Conservation (phyloP, 208 protist genomes). For the Trypanosoma melophagium region DNA sequence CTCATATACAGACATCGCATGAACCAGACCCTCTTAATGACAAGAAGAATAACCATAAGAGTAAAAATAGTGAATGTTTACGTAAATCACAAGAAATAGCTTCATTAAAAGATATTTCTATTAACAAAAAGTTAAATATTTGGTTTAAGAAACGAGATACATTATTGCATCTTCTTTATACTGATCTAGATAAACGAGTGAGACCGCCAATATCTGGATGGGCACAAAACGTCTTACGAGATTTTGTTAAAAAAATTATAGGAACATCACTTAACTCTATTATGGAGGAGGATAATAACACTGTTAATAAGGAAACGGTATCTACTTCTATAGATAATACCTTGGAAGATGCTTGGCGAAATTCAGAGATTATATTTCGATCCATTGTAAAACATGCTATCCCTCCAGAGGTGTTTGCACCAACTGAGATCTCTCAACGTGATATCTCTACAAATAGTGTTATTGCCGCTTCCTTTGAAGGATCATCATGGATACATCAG, state of each 20-base stretch:
- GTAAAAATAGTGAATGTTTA: not conserved
- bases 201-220: not conserved
- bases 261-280: not conserved
- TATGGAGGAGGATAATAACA: not conserved
- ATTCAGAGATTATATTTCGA: conserved; percentile 2
- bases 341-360: not conserved
- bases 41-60: not conserved
- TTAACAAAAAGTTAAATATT: not conserved
- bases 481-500: no score
- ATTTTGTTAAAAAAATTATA: conserved; percentile 10
- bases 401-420: conserved; percentile 10
- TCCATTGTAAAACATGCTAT: not conserved
- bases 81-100: not conserved
- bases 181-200: not conserved
- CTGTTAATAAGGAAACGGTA: not conserved
- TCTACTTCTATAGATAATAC: not conserved
- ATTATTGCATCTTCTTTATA: conserved; percentile 1
- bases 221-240: not conserved
- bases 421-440: no score
- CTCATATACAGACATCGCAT: not conserved
- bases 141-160: not conserved
- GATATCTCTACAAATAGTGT: not conserved
- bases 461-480: not conserved
- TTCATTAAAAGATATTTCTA: not conserved
- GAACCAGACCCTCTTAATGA: not conserved